These are phyloP conservation scores for Kluyveromyces dobzhanskii DNA, from an alignment of 805 yeast species.

Conservation along the genomic window DNA sequence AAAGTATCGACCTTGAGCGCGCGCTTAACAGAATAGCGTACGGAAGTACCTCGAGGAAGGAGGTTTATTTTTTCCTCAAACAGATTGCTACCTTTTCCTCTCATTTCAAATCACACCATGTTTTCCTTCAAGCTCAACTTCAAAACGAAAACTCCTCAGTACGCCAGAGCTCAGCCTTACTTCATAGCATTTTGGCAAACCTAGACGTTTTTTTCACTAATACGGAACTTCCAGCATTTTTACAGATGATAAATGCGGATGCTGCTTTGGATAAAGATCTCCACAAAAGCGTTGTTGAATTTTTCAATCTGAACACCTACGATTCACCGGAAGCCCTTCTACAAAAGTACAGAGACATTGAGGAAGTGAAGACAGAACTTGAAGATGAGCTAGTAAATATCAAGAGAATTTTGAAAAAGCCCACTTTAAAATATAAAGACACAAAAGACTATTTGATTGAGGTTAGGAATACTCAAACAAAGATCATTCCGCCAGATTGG, in stretches of 20 bases:
- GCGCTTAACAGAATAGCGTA: slow-evolving; percentile 53
- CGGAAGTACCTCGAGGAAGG: slow-evolving; percentile 49
- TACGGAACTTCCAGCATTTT: slow-evolving; percentile 29
- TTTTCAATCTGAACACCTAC: slow-evolving; percentile 33
- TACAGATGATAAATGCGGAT: slow-evolving; percentile 42
- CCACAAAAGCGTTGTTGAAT: slow-evolving; percentile 37
- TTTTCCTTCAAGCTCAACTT: slow-evolving; percentile 24
- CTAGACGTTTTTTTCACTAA: slow-evolving; percentile 30
- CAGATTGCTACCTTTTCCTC: slow-evolving; percentile 34
- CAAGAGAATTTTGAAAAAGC: slow-evolving; percentile 41
- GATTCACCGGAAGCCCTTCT: slow-evolving; percentile 35
- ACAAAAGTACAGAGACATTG: slow-evolving; percentile 32
- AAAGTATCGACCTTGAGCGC: slow-evolving; percentile 50
- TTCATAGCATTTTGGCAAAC: slow-evolving; percentile 32
- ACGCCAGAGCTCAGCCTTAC: slow-evolving; percentile 22
- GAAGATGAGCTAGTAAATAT: slow-evolving; percentile 44
- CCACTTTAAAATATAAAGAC: slow-evolving; percentile 48
- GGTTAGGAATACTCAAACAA: slow-evolving; percentile 50
- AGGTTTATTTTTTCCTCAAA: slow-evolving; percentile 46
- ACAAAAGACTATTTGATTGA: slow-evolving; percentile 72
- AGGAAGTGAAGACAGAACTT: slow-evolving; percentile 38
- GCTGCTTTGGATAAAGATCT: slow-evolving; percentile 44
- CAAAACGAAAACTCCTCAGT: slow-evolving; percentile 11
- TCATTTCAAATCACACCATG: slow-evolving; percentile 24
- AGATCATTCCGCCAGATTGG: slow-evolving; percentile 67